Base-by-base conservation (phyloP, 257 asterid genomes). In the Jasminum sambac region DNA sequence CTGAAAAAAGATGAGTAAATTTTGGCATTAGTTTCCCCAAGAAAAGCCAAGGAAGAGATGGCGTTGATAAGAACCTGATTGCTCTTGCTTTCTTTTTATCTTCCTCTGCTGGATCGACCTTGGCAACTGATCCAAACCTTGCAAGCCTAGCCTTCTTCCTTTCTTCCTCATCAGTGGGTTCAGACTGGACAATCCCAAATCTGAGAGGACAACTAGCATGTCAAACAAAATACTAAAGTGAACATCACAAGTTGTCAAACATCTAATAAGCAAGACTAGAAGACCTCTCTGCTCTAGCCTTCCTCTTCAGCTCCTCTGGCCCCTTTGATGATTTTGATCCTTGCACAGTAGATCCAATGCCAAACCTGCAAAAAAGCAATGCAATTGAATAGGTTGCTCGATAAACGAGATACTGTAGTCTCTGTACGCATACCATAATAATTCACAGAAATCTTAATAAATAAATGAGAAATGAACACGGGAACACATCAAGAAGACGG, bases 1-100 rank as follows among this genome's bases (percentile, higher is more conserved):
- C n/a, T n/a, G n/a, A n/a, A n/a, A 11, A 50, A 50, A 68, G 66
- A 64, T 50, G 61, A 13, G 43, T 62, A 67, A 19, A 17, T 46
- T 46, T 50, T 23, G 11, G 4, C n/a, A 6, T 19, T 13, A 2
- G 14, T 13, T 46, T 19, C 60, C 26, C 60, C 24, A 50, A 48
- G 13, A 50, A 50, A 24, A 50, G 17, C 13, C 19, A 62, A 64
- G 21, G 16, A 63, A 23, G 57, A 69, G 10, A 39, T 6, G 36
- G 61, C 13, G 50, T 67, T 57, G 44, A 39, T 43, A 72, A 44
- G 42, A 70, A 95, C 97, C 99, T 95, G 76, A 87, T 73, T 19
- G 95, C 97, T 78, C 99, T 88, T 14, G 99, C 92, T 87, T 95
- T 95, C 90, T 79, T 95, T 81, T 95, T 95, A 39, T 95, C 96